These are phyloP conservation scores for Aspergillus glaucus DNA, from an alignment of 2,329 filamentous ascomycete species.

Conservation along the genomic window DNA sequence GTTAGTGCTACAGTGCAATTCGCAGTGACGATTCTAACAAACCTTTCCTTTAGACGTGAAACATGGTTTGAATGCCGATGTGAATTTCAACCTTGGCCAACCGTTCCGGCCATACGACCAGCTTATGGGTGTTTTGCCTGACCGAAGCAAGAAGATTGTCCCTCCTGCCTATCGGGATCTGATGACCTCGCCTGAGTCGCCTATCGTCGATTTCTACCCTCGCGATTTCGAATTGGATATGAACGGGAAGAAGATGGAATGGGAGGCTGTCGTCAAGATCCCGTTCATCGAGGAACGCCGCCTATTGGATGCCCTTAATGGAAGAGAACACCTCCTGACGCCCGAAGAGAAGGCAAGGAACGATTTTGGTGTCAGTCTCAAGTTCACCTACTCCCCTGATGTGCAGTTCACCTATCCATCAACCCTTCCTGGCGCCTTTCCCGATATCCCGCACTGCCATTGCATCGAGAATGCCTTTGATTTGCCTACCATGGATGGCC, in stretches of 20 bases:
- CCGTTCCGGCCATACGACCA: conserved; percentile 95
- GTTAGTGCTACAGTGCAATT: conserved; percentile 36
- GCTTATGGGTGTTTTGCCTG: conserved; percentile 94
- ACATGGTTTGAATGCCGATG: conserved; percentile 76
- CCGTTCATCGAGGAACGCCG: conserved; percentile 94
- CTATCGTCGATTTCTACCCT: conserved; percentile 97
- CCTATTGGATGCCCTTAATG: conserved; percentile 75
- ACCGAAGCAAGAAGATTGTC: conserved; percentile 95
- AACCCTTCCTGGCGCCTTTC: conserved; percentile 82
- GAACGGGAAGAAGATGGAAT: conserved; percentile 99
- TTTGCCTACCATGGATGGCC: conserved; percentile 80
- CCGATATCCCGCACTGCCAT: conserved; percentile 76
- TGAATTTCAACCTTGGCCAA: conserved; percentile 89
- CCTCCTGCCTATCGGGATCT: conserved; percentile 79
- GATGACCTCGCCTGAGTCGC: conserved; percentile 85
- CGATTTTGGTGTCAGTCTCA: conserved; percentile 83
- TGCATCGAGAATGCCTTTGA: conserved; percentile 97
- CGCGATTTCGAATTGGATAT: conserved; percentile 96
- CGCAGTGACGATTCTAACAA: conserved; percentile 9
- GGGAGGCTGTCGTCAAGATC: conserved; percentile 98
- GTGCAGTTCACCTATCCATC: conserved; percentile 80
- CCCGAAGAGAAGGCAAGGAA: conserved; percentile 77
- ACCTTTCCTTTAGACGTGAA: conserved; percentile 60
- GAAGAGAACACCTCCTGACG: conserved; percentile 71
- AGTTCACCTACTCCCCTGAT: conserved; percentile 79